phyloP scores from a whole-genome alignment of 176 grass and related monocot genomes.

The Musa schizocarpa region DNA sequence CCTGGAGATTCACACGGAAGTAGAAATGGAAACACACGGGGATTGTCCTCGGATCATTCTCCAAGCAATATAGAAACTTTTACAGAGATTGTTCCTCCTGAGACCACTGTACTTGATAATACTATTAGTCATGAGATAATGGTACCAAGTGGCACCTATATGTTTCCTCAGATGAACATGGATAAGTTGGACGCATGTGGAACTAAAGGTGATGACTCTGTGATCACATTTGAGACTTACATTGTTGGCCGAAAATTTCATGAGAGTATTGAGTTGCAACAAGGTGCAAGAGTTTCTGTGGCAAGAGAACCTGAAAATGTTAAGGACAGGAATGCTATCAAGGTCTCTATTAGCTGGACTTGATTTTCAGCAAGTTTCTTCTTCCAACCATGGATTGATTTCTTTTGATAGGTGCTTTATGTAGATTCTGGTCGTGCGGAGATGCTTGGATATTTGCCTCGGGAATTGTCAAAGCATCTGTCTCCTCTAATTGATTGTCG shows the following conservation, averaged over 20 bases:
- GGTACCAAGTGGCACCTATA: constrained; percentile 2
- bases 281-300: constrained; percentile 37
- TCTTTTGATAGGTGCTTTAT: constrained; percentile 56
- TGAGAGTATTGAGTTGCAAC: constrained; percentile 44
- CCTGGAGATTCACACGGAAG: constrained; percentile 1
- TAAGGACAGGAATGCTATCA: constrained; percentile 77
- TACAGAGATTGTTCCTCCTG: constrained; percentile 1
- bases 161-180: constrained; percentile 16
- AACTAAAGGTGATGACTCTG: constrained; percentile 19
- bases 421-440: constrained; percentile 27
- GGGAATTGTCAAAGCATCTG: constrained; percentile 66
- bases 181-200: constrained; percentile 10
- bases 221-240: constrained; percentile 40
- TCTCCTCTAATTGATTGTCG: constrained; percentile 64
- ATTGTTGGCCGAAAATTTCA: constrained; percentile 78
- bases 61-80: constrained; percentile 14
- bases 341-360: constrained; percentile 35
- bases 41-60: constrained; percentile 23
- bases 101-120: constrained; percentile 2
- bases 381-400: constrained; percentile 17
- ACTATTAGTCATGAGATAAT: background rate
- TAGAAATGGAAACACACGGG: constrained; percentile 14
- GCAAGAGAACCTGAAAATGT: constrained; percentile 58
- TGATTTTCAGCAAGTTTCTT: constrained; percentile 12
- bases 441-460: constrained; percentile 80